Percentiles rank a stretch among this genome's conserved stretches.
Conservation (phyloP, 1,139 yeast species). For the Arxiozyma slooffiae region DNA sequence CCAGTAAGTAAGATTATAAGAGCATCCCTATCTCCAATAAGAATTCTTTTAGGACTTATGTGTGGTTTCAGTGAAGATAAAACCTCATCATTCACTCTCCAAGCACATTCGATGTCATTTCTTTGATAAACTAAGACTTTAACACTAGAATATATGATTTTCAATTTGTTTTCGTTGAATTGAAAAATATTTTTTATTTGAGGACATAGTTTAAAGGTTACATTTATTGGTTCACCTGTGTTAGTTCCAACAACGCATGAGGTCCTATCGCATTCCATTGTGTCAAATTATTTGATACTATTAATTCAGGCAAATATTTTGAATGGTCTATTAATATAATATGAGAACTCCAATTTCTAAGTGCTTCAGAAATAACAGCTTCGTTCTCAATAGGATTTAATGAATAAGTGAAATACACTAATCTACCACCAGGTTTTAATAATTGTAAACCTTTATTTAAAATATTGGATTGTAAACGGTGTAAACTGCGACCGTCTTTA, state of each 20-base stretch:
- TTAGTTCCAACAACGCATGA: conserved; percentile 81
- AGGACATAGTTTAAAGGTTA: conserved; percentile 80
- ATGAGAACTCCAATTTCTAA: conserved; percentile 66
- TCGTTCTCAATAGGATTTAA: conserved; percentile 93
- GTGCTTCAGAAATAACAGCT: conserved; percentile 88
- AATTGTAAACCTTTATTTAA: conserved; percentile 83
- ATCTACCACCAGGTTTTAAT: conserved; percentile 79
- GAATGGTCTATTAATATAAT: conserved; percentile 62
- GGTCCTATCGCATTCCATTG: conserved; percentile 68
- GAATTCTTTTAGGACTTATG: conserved; percentile 49
- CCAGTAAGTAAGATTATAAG: conserved; percentile 59
- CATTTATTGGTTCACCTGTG: conserved; percentile 87
- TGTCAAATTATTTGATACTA: conserved; percentile 62
- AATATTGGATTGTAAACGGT: conserved; percentile 77
- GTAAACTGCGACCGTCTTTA: conserved; percentile 84
- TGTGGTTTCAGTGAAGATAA: conserved; percentile 50
- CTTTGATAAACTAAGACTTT: conserved; percentile 85
- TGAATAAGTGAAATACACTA: conserved; percentile 94
- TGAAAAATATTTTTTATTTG: conserved; percentile 56
- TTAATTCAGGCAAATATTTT: conserved; percentile 63
- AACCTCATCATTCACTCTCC: conserved; percentile 93
- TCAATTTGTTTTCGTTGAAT: conserved; percentile 64
- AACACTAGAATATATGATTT: conserved; percentile 85
- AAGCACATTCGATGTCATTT: conserved; percentile 59
- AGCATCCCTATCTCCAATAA: conserved; percentile 43